These are phyloP conservation scores for Dendrocalamus latiflorus DNA, from an alignment of 202 grass and related monocot species.

Conservation along the genomic window DNA sequence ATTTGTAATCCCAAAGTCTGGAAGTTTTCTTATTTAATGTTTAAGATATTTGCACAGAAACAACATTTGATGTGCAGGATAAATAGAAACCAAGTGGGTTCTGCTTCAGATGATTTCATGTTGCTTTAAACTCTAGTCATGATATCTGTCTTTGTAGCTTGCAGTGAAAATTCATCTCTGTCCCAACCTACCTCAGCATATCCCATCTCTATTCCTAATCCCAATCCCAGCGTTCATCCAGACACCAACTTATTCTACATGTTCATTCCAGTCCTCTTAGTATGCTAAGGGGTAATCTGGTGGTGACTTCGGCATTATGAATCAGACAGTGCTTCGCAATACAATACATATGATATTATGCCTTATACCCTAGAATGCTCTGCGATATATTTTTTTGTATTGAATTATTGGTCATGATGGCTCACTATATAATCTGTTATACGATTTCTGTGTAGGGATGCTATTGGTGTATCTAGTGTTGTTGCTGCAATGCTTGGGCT, in stretches of 20 bases:
- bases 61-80: not conserved
- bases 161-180: not conserved
- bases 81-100: not conserved
- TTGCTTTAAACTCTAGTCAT: not conserved
- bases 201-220: not conserved
- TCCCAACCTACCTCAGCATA: not conserved
- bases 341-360: not conserved
- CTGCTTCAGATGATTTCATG: not conserved
- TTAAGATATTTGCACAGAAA: conserved; percentile 12
- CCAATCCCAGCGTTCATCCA: not conserved
- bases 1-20: not conserved
- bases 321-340: not conserved
- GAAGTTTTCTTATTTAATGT: not conserved
- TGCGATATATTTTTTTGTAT: not conserved
- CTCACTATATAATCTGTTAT: not conserved
- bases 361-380: not conserved
- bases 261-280: not conserved
- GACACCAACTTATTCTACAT: not conserved
- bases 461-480: conserved; percentile 82
- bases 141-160: not conserved
- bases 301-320: not conserved
- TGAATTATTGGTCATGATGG: not conserved
- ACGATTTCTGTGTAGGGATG: conserved; percentile 49
- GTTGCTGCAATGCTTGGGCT: conserved; percentile 87
- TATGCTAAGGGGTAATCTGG: not conserved